Evolutionary conservation across 2,329 filamentous ascomycete genomes (phyloP).

Genomic region (Aspergillus aculeatus): DNA sequence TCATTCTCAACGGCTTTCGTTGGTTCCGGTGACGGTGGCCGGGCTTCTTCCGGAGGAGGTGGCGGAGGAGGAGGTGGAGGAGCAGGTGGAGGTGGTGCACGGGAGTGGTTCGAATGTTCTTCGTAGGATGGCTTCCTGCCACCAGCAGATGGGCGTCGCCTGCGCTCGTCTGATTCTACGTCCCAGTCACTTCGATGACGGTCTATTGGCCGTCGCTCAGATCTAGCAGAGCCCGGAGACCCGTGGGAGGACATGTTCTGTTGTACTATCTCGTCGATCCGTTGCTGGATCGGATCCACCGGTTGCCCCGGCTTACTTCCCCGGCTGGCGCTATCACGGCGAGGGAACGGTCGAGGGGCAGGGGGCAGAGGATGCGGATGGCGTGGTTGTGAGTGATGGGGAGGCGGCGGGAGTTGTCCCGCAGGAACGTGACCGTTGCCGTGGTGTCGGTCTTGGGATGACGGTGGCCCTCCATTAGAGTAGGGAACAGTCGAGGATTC

Average conservation of each 20-base stretch:
- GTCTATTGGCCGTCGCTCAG: constrained; percentile 17
- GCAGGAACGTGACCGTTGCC: constrained; percentile 19
- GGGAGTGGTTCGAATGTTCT: neutral
- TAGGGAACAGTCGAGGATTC: constrained; percentile 9
- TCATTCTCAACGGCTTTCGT: constrained; percentile 8
- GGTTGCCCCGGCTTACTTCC: constrained; percentile 8
- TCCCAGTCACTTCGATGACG: constrained; percentile 22
- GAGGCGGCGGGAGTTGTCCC: constrained; percentile 1
- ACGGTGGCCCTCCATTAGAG: constrained; percentile 10
- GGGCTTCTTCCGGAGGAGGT: constrained; percentile 6
- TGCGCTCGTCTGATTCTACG: constrained; percentile 15
- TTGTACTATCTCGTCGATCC: constrained; percentile 38
- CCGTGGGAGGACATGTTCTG: constrained; percentile 21
- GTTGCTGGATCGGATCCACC: constrained; percentile 36
- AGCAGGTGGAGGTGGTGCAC: constrained; percentile 5
- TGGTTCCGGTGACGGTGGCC: neutral
- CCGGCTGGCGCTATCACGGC: constrained; percentile 17
- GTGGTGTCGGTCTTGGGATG: constrained; percentile 14
- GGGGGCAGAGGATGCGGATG: constrained; percentile 24
- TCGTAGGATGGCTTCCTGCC: neutral
- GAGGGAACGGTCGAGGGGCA: constrained; percentile 18
- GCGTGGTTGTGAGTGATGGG: constrained; percentile 16
- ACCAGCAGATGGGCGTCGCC: constrained; percentile 14
- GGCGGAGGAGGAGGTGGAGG: constrained; percentile 11
- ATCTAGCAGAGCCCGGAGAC: constrained; percentile 1